Conservation (phyloP, 352 stramenopile genomes). For the Phytophthora litchii region DNA sequence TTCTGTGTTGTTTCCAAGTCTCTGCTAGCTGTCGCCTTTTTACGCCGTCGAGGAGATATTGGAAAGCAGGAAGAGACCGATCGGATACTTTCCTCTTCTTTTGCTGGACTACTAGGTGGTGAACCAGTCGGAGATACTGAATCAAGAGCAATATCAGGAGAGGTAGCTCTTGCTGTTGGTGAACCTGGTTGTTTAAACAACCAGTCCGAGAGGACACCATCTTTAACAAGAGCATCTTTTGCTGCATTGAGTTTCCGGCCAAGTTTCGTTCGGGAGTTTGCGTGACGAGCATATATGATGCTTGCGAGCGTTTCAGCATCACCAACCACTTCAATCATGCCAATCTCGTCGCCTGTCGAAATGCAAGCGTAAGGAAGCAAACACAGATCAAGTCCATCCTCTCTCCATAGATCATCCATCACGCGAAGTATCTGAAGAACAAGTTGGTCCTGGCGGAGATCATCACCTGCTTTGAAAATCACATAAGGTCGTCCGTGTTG, state of each 20-base stretch:
- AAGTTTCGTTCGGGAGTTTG: slow-evolving; percentile 63
- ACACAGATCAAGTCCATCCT: slow-evolving; percentile 83
- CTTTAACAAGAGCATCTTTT: slow-evolving; percentile 66
- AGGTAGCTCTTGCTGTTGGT: slow-evolving; percentile 5
- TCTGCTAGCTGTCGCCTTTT: slow-evolving; percentile 32
- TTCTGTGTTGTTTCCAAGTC: slow-evolving; percentile 79
- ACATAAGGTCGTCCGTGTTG: slow-evolving; percentile 68
- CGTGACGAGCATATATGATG: slow-evolving; percentile 83
- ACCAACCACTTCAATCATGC: slow-evolving; percentile 90
- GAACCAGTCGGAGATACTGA: slow-evolving; percentile 17
- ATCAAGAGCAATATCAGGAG: slow-evolving; percentile 14
- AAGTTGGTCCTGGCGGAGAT: slow-evolving; percentile 94
- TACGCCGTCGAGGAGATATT: slow-evolving; percentile 46
- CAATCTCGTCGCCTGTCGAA: slow-evolving; percentile 84
- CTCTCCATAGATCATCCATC: slow-evolving; percentile 92
- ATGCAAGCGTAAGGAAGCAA: slow-evolving; percentile 89
- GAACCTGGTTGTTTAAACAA: slow-evolving; percentile 45
- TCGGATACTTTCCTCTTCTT: slow-evolving; percentile 12
- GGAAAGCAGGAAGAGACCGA: slow-evolving; percentile 62
- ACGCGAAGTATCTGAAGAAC: slow-evolving; percentile 91
- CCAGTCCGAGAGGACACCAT: slow-evolving; percentile 77
- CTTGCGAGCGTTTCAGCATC: slow-evolving; percentile 89
- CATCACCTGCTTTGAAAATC: slow-evolving; percentile 94
- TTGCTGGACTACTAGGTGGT: slow-evolving; percentile 18
- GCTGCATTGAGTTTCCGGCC: slow-evolving; percentile 70